Evolutionary conservation across 1,284 basidiomycete genomes (phyloP).

Genomic region (Ceratobasidium sp.): DNA sequence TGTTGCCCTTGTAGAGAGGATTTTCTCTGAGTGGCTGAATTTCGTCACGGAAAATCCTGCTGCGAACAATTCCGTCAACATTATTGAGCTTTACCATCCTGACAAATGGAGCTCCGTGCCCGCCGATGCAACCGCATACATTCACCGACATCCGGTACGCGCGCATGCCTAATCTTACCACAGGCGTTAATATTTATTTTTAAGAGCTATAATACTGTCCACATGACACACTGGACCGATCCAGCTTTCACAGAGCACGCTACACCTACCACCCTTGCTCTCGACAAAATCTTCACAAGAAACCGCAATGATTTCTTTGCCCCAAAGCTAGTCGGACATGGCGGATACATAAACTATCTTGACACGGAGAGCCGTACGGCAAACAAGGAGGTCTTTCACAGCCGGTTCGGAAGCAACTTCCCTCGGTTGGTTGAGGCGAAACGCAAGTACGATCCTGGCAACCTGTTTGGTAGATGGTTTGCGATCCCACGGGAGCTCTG

Average conservation of each 20-base stretch:
- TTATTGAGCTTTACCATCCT: conserved; percentile 40
- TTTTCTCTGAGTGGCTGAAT: neutral
- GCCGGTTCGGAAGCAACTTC: conserved; percentile 42
- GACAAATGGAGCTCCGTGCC: conserved; percentile 28
- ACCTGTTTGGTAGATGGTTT: conserved; percentile 44
- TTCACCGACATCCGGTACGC: conserved; percentile 41
- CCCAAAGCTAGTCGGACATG: neutral
- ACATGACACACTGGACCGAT: conserved; percentile 3
- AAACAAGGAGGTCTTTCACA: conserved; percentile 2
- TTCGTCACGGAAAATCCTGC: conserved; percentile 26
- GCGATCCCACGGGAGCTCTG: conserved; percentile 3
- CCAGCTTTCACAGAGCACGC: conserved; percentile 16
- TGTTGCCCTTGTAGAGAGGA: neutral
- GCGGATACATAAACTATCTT: conserved; percentile 28
- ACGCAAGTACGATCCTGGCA: conserved; percentile 41
- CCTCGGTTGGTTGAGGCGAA: conserved; percentile 39
- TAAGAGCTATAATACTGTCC: neutral
- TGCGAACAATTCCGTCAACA: conserved; percentile 1
- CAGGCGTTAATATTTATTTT: too few species aligned
- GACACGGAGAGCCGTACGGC: conserved; percentile 4
- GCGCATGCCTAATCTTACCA: neutral
- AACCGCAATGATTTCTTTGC: neutral
- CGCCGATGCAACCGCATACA: conserved; percentile 33
- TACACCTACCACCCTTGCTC: neutral
- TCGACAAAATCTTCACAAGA: neutral